Percentiles rank a stretch among this genome's conserved stretches.
Evolutionary conservation across 2,329 filamentous ascomycete genomes (phyloP).

Genomic region (Penicillium sp.): DNA sequence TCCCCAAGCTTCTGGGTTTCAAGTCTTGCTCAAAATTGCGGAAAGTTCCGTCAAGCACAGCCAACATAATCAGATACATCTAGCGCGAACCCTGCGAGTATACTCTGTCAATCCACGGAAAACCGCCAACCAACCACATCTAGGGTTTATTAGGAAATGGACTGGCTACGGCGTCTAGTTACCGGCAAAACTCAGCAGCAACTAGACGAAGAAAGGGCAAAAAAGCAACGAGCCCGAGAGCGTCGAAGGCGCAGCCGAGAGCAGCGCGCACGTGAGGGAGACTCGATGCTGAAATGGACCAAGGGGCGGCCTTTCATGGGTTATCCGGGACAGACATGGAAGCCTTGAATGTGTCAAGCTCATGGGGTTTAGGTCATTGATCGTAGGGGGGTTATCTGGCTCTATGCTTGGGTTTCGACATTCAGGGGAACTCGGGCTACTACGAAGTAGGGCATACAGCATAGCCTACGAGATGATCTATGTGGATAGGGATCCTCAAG

Average conservation of each 20-base stretch:
- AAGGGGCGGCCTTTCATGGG: slow-evolving; percentile 10
- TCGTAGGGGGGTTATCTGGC: not conserved
- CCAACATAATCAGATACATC: not conserved
- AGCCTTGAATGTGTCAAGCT: not conserved
- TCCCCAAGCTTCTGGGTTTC: not conserved
- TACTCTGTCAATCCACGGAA: not conserved
- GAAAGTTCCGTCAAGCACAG: not conserved
- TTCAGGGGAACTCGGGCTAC: too few relatives aligned
- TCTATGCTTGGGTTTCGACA: too few relatives aligned
- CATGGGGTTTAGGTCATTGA: not conserved
- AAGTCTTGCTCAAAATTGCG: not conserved
- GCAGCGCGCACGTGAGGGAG: slow-evolving; percentile 6
- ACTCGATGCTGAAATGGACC: not conserved
- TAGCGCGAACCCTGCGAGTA: not conserved
- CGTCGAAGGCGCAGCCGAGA: slow-evolving; percentile 6
- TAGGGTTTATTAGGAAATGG: not conserved
- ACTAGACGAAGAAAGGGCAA: slow-evolving; percentile 4
- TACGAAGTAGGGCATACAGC: too few relatives aligned
- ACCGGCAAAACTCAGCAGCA: not conserved
- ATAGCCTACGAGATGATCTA: too few relatives aligned
- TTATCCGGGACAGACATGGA: slow-evolving; percentile 6
- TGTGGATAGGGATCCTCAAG: too few relatives aligned
- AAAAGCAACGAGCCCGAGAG: not conserved
- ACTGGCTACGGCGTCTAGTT: slow-evolving; percentile 7
- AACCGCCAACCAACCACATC: not conserved